Percentiles rank a stretch among this genome's conserved stretches.
Conservation (phyloP, 345 rosid species). For the Eucalyptus grandis region DNA sequence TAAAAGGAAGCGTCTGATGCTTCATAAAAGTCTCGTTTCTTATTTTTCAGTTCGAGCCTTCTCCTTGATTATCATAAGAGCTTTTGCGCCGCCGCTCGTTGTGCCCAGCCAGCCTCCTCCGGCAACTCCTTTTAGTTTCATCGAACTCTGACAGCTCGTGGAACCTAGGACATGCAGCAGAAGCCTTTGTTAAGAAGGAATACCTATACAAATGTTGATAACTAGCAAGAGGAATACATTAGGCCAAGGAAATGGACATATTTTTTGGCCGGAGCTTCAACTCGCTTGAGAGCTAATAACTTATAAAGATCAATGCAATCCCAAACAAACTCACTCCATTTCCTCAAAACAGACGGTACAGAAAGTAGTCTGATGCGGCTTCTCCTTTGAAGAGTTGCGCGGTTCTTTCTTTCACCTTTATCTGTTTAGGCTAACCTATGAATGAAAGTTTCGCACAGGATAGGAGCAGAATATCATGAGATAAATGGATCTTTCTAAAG, state of each 20-base stretch:
- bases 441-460: background rate
- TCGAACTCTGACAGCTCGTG: slow-evolving; percentile 79
- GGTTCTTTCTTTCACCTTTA: background rate
- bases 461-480: background rate
- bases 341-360: background rate
- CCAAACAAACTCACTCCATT: background rate
- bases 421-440: background rate
- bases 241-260: background rate
- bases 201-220: background rate
- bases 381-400: background rate
- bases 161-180: slow-evolving; percentile 32
- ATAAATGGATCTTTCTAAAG: background rate
- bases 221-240: background rate
- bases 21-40: background rate
- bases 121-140: slow-evolving; percentile 67
- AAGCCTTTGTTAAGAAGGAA: background rate
- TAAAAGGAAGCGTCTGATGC: background rate
- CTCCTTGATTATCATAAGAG: slow-evolving; percentile 34
- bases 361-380: background rate
- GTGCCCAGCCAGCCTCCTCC: slow-evolving; percentile 84
- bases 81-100: slow-evolving; percentile 77
- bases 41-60: slow-evolving; percentile 14
- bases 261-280: background rate
- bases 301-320: background rate
- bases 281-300: background rate